Percentiles rank a stretch among this genome's conserved stretches.
Conservation (phyloP, 768 basidiomycete genomes). For the Trametes maxima region DNA sequence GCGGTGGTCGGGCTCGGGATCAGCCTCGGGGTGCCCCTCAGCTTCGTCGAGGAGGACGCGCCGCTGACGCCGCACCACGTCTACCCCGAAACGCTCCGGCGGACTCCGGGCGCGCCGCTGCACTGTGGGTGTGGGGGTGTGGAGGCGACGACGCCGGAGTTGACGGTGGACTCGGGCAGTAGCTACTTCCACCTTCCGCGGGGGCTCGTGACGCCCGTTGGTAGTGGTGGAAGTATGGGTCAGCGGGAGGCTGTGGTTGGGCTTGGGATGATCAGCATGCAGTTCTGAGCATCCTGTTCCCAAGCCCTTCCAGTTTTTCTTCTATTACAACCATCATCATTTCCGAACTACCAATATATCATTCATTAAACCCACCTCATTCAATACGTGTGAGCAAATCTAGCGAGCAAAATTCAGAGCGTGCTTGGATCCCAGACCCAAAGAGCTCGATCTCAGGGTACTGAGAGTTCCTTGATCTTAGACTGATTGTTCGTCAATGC, state of each 20-base stretch:
- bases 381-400: no score
- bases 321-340: no score
- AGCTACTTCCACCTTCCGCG: slow-evolving; percentile 17
- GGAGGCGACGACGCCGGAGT: background rate
- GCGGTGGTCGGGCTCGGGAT: slow-evolving; percentile 4
- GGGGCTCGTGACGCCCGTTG: background rate
- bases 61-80: slow-evolving; percentile 12
- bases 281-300: background rate
- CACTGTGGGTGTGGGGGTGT: background rate
- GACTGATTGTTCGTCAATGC: no score
- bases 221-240: background rate
- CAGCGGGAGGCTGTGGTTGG: background rate
- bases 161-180: background rate
- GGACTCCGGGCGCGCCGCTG: slow-evolving; percentile 21
- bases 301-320: no score
- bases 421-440: no score
- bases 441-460: no score
- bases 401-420: no score
- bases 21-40: background rate
- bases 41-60: slow-evolving; percentile 13
- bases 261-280: slow-evolving; percentile 4
- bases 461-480: no score
- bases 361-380: no score
- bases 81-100: slow-evolving; percentile 13
- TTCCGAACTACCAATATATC: no score